These are phyloP conservation scores for Blastocystis sp. DNA, from an alignment of 352 stramenopile genomes.

Conservation along the genomic window DNA sequence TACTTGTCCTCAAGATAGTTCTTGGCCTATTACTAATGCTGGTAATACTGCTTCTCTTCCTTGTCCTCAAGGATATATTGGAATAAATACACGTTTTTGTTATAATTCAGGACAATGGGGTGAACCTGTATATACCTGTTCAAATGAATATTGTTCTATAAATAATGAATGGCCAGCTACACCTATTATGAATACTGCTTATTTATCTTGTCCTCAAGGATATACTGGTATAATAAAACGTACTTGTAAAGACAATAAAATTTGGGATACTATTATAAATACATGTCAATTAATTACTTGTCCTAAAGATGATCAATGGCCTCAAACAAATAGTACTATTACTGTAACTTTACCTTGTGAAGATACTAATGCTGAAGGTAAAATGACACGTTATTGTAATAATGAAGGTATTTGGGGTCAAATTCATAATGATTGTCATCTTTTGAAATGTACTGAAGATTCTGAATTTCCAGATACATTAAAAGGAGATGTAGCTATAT, in stretches of 20 bases:
- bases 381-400: slow-evolving; percentile 11
- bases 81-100: slow-evolving; percentile 6
- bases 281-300: slow-evolving; percentile 10
- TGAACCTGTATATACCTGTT: too few relatives aligned
- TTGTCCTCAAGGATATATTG: slow-evolving; percentile 1
- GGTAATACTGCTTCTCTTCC: slow-evolving; percentile 2
- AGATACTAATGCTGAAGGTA: too few relatives aligned
- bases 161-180: slow-evolving; percentile 7
- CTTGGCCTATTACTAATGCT: slow-evolving; percentile 26
- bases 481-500: too few relatives aligned
- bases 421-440: slow-evolving; percentile 1
- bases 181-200: neutral
- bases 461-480: too few relatives aligned
- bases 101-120: slow-evolving; percentile 3
- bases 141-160: too few relatives aligned
- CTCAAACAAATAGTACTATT: too few relatives aligned
- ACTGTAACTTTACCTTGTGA: too few relatives aligned
- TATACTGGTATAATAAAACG: slow-evolving; percentile 16
- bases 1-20: neutral
- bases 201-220: neutral
- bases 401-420: slow-evolving; percentile 19
- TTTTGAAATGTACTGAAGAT: too few relatives aligned
- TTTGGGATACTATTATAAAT: slow-evolving; percentile 9
- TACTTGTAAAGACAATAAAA: neutral
- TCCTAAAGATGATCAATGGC: neutral